Evolutionary conservation across 202 grass and related monocot genomes (phyloP).

Genomic region (Bolboschoenoplectus hybrid): DNA sequence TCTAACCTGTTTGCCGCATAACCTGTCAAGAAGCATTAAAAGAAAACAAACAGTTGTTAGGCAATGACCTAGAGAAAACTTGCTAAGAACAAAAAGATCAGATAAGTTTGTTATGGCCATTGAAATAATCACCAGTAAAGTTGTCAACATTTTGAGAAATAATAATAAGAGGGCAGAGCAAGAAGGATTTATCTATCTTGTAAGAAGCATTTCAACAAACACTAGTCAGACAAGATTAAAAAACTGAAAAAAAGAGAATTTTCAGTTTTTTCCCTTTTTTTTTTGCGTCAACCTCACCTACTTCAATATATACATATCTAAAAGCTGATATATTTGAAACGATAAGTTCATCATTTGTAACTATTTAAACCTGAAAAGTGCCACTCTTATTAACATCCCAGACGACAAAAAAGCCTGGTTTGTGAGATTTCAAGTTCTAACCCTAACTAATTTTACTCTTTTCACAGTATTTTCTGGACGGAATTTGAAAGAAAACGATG

Average conservation of each 20-base stretch:
- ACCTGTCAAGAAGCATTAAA: conserved; percentile 53
- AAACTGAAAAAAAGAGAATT: not conserved
- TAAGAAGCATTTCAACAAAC: not conserved
- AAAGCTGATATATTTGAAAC: not conserved
- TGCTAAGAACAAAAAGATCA: not conserved
- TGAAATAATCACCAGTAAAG: not conserved
- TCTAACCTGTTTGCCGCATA: conserved; percentile 91
- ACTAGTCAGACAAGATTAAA: not conserved
- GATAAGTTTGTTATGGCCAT: not conserved
- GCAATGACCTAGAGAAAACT: not conserved
- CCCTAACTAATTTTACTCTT: not conserved
- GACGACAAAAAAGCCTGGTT: not conserved
- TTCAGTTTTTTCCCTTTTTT: not conserved
- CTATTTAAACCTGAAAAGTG: not conserved
- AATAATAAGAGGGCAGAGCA: not conserved
- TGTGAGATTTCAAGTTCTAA: conserved; percentile 4
- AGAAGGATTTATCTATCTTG: not conserved
- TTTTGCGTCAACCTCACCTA: not conserved
- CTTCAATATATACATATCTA: not conserved
- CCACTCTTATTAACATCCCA: not conserved
- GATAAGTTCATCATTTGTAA: not conserved
- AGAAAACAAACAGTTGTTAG: conserved; percentile 46
- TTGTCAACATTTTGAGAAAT: not conserved
- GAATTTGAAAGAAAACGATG: not conserved
- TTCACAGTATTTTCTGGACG: not conserved